Percentiles rank a stretch among this genome's conserved stretches.
Conservation (phyloP, 768 basidiomycete genomes). For the Lentinula aciculospora region DNA sequence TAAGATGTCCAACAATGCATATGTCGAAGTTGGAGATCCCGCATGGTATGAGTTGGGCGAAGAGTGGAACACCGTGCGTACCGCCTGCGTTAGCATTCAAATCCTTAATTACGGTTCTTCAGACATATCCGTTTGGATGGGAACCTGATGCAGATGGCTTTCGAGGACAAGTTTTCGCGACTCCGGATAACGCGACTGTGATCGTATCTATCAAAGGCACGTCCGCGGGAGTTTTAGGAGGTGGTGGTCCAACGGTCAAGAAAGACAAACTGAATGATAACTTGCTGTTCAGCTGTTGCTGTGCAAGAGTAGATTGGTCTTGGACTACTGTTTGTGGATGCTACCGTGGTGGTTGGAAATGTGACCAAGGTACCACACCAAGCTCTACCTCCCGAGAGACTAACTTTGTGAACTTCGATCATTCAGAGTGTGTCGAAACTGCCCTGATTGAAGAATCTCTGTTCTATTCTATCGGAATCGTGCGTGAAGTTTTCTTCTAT, state of each 20-base stretch:
- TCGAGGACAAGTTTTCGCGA: slow-evolving; percentile 88
- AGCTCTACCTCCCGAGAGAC: neutral
- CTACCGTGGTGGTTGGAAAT: slow-evolving; percentile 73
- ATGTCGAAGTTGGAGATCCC: slow-evolving; percentile 53
- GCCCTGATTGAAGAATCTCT: slow-evolving; percentile 74
- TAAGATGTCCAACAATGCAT: slow-evolving; percentile 95
- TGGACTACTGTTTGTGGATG: slow-evolving; percentile 96
- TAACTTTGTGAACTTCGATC: neutral
- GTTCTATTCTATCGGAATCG: slow-evolving; percentile 88
- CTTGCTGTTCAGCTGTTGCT: slow-evolving; percentile 90
- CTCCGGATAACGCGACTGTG: slow-evolving; percentile 75
- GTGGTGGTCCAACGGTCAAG: slow-evolving; percentile 77
- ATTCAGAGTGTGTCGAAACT: slow-evolving; percentile 58
- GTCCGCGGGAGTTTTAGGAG: slow-evolving; percentile 67
- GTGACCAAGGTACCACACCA: slow-evolving; percentile 41
- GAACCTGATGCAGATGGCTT: slow-evolving; percentile 83
- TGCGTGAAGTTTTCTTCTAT: slow-evolving; percentile 30
- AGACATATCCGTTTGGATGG: slow-evolving; percentile 90
- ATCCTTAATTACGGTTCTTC: neutral
- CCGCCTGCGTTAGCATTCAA: neutral
- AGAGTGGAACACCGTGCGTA: slow-evolving; percentile 54
- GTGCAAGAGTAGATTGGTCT: slow-evolving; percentile 85
- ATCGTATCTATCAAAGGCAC: slow-evolving; percentile 93
- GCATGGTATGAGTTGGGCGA: slow-evolving; percentile 76
- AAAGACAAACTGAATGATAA: slow-evolving; percentile 96